phyloP scores from a whole-genome alignment of 441 rosid genomes.

The Oxalis stricta region DNA sequence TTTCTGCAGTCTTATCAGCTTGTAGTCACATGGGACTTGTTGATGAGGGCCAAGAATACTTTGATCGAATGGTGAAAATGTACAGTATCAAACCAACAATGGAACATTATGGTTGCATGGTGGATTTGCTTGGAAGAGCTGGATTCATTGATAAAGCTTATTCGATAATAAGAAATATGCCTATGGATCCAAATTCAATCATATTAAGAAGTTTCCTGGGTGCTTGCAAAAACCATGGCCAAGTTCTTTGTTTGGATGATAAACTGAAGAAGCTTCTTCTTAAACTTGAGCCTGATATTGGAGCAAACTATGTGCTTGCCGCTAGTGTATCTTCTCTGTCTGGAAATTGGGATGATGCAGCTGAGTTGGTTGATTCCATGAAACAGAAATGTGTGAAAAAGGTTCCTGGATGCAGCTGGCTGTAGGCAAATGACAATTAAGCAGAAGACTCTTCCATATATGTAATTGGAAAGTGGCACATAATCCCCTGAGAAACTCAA shows the following conservation, averaged over 20 bases:
- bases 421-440: conserved; percentile 1
- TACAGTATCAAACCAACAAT: conserved; percentile 12
- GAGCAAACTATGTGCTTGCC: conserved; percentile 20
- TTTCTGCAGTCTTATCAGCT: conserved; percentile 16
- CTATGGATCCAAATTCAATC: conserved; percentile 17
- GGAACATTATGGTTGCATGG: conserved; percentile 27
- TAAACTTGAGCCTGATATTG: conserved; percentile 18
- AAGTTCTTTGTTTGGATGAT: conserved; percentile 7
- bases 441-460: not conserved
- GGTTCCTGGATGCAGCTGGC: conserved; percentile 18
- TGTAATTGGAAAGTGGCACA: no score
- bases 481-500: no score
- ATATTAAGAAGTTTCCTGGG: conserved; percentile 20
- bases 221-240: conserved; percentile 18
- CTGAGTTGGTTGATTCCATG: conserved; percentile 12
- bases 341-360: conserved; percentile 16
- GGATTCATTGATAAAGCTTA: conserved; percentile 20
- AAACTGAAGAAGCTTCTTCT: conserved; percentile 11
- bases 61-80: conserved; percentile 6
- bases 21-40: conserved; percentile 23
- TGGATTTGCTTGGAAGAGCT: conserved; percentile 23
- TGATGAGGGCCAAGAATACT: conserved; percentile 9
- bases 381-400: conserved; percentile 15
- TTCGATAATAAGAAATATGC: conserved; percentile 14
- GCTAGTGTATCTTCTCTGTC: conserved; percentile 16